A percentile compares a stretch with the other conserved stretches of the same genome.
phyloP scores from a whole-genome alignment of 495 filamentous ascomycete genomes.

The Neurospora sp. region DNA sequence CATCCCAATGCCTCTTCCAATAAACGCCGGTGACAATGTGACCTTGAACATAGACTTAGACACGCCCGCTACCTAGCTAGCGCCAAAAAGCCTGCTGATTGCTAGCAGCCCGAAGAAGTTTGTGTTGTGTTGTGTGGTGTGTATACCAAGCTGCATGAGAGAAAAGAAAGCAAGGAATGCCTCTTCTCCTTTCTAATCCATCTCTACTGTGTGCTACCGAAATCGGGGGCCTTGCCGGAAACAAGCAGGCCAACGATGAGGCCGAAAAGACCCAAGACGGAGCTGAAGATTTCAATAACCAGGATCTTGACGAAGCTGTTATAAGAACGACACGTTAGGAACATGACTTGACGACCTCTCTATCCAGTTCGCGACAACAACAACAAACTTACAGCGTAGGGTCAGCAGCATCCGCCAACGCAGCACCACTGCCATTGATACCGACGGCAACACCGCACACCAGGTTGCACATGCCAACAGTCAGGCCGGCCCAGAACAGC shows the following conservation, averaged over 20 bases:
- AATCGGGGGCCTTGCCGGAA: slow-evolving; percentile 68
- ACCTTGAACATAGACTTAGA: slow-evolving; percentile 15
- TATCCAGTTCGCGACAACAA: not conserved
- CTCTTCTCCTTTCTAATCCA: not conserved
- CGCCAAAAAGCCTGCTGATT: not conserved
- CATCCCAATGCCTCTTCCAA: slow-evolving; percentile 17
- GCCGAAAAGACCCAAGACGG: slow-evolving; percentile 94
- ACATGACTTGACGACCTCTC: not conserved
- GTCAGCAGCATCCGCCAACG: slow-evolving; percentile 91
- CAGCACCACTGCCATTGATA: slow-evolving; percentile 95
- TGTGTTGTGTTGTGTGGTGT: not conserved
- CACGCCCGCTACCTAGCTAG: slow-evolving; percentile 7
- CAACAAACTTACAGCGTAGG: slow-evolving; percentile 63
- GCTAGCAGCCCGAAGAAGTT: not conserved
- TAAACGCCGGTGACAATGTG: slow-evolving; percentile 26
- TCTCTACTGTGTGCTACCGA: slow-evolving; percentile 38
- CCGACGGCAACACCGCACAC: slow-evolving; percentile 95
- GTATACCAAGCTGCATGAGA: not conserved
- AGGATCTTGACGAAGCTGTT: slow-evolving; percentile 94
- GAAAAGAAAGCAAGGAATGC: not conserved
- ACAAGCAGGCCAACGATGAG: slow-evolving; percentile 89
- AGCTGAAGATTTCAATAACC: slow-evolving; percentile 99
- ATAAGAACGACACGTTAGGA: slow-evolving; percentile 11
- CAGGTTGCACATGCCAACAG: slow-evolving; percentile 89
- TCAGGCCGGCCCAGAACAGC: slow-evolving; percentile 90